Conservation (phyloP, 2,329 filamentous ascomycete species). For the Nemania serpens region DNA sequence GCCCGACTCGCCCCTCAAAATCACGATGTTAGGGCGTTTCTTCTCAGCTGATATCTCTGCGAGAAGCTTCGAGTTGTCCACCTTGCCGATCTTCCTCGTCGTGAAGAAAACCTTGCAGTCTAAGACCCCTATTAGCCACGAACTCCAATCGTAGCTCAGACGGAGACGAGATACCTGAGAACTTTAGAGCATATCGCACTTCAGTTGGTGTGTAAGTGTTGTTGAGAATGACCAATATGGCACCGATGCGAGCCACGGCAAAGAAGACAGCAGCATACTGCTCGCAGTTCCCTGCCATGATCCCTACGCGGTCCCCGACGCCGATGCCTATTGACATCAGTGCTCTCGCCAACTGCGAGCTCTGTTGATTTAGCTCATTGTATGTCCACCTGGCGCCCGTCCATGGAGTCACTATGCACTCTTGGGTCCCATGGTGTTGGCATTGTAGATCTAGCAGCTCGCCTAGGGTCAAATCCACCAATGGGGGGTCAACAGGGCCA, state of each 20-base stretch:
- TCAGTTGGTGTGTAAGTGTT: conserved; percentile 80
- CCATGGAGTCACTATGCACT: conserved; percentile 77
- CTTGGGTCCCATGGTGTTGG: conserved; percentile 65
- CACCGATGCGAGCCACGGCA: conserved; percentile 68
- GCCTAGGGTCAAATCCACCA: conserved; percentile 73
- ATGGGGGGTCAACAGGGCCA: conserved; percentile 69
- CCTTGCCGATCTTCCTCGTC: conserved; percentile 68
- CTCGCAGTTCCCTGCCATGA: conserved; percentile 80
- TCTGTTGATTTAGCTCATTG: conserved; percentile 65
- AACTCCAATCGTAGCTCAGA: neutral
- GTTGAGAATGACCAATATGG: conserved; percentile 76
- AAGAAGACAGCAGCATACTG: conserved; percentile 81
- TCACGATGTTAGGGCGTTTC: conserved; percentile 58
- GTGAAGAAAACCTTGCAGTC: conserved; percentile 77
- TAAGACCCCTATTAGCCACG: conserved; percentile 38
- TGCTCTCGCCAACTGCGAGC: conserved; percentile 65
- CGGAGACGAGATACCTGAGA: conserved; percentile 59
- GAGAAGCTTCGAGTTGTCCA: conserved; percentile 66
- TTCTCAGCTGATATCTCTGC: conserved; percentile 53
- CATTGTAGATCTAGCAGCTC: conserved; percentile 75
- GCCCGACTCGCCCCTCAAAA: conserved; percentile 60
- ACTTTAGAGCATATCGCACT: conserved; percentile 71
- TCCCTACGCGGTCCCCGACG: conserved; percentile 71
- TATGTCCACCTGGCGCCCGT: conserved; percentile 76
- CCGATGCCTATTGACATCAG: conserved; percentile 69